These are phyloP conservation scores for Leishmania aethiopica DNA, from an alignment of 208 protist genomes.

Conservation along the genomic window DNA sequence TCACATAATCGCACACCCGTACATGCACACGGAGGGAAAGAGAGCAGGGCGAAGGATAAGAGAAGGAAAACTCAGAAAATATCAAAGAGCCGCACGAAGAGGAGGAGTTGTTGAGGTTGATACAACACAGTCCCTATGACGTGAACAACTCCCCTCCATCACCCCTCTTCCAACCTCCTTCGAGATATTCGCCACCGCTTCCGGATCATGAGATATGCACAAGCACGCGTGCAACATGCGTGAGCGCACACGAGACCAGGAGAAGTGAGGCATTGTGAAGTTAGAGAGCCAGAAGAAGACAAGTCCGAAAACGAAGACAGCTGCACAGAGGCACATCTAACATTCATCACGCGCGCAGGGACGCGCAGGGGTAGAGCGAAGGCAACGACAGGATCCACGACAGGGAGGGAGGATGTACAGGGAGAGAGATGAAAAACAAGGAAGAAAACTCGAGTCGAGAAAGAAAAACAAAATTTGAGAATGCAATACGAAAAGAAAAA, in stretches of 20 bases:
- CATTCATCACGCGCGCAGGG: neutral
- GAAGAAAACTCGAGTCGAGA: neutral
- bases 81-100: neutral
- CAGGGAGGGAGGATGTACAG: neutral
- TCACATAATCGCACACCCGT: neutral
- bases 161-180: neutral
- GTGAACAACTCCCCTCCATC: neutral
- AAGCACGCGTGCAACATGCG: neutral
- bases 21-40: neutral
- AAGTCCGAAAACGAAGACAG: neutral
- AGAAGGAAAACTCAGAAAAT: neutral
- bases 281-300: neutral
- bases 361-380: neutral
- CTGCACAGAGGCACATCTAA: neutral
- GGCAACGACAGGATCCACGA: neutral
- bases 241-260: neutral
- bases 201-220: neutral
- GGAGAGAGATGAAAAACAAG: neutral
- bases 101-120: neutral
- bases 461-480: neutral
- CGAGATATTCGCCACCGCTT: neutral
- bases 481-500: neutral
- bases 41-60: neutral
- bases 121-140: neutral
- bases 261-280: neutral